phyloP scores from a whole-genome alignment of 2,329 filamentous ascomycete genomes.

The Fusarium anthophilum region DNA sequence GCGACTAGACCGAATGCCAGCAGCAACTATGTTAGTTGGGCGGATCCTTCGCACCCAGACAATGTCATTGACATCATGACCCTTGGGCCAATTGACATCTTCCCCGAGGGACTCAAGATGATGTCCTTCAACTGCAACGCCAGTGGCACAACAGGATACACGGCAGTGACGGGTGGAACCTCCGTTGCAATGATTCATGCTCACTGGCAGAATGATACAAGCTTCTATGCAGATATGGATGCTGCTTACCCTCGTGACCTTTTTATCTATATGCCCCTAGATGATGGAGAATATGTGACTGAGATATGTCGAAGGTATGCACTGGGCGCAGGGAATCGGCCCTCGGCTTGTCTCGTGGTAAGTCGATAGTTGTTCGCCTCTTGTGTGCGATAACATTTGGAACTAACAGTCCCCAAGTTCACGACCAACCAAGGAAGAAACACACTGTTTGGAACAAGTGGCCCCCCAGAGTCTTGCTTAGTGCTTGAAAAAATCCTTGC shows the following conservation, averaged over 20 bases:
- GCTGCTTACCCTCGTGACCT: not conserved
- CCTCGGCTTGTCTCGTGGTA: not conserved
- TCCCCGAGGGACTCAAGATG: not conserved
- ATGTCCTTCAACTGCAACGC: not conserved
- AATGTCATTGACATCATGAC: not conserved
- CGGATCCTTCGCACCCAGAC: not conserved
- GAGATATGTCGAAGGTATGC: not conserved
- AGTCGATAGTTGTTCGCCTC: not conserved
- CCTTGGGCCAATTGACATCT: fast-evolving
- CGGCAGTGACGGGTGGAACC: not conserved
- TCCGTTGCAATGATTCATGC: not conserved
- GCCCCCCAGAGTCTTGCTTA: not conserved
- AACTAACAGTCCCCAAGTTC: fast-evolving
- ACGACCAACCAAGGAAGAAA: not conserved
- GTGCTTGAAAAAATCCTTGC: fast-evolving
- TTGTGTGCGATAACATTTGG: fast-evolving
- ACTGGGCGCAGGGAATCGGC: not conserved
- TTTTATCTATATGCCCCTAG: not conserved
- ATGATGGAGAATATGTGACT: not conserved
- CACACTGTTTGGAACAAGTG: not conserved
- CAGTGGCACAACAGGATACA: not conserved
- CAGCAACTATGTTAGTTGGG: not conserved
- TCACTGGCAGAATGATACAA: not conserved
- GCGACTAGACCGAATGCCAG: not conserved
- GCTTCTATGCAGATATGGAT: not conserved